Evolutionary conservation across 495 filamentous ascomycete species (phyloP).

Genomic region (Neurospora tetraspora): DNA sequence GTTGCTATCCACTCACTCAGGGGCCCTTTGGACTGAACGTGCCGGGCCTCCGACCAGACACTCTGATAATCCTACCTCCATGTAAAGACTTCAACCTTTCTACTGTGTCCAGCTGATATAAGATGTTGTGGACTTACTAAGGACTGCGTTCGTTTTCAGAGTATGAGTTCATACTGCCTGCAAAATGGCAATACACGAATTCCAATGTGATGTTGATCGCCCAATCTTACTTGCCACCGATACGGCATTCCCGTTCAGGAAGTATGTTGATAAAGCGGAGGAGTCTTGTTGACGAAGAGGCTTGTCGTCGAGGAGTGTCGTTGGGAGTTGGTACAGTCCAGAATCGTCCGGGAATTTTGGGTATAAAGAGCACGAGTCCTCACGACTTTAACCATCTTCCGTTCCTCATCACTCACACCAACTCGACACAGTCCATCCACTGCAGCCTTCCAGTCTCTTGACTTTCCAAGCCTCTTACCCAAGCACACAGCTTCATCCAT

Average conservation of each 20-base stretch:
- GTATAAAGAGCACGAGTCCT: background rate
- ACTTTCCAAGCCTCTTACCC: background rate
- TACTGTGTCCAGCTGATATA: background rate
- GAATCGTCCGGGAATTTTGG: background rate
- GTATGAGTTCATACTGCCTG: background rate
- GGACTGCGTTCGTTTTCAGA: background rate
- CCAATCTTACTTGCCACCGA: background rate
- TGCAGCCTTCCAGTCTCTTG: background rate
- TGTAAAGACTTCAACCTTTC: background rate
- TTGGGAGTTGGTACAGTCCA: background rate
- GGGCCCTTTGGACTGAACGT: background rate
- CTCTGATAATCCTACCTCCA: background rate
- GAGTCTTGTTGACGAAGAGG: no score
- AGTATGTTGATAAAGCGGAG: background rate
- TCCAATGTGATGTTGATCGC: no score
- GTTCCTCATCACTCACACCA: background rate
- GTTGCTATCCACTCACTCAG: background rate
- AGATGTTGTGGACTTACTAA: background rate
- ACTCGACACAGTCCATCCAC: background rate
- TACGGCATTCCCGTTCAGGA: background rate
- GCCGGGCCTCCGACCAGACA: background rate
- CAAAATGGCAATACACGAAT: background rate
- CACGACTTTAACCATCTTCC: background rate
- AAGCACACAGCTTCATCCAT: background rate
- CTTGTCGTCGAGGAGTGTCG: background rate